Evolutionary conservation across 768 basidiomycete genomes (phyloP), one percentile per base, ranked within the genome.

Genomic region (Polyporus arcularius): DNA sequence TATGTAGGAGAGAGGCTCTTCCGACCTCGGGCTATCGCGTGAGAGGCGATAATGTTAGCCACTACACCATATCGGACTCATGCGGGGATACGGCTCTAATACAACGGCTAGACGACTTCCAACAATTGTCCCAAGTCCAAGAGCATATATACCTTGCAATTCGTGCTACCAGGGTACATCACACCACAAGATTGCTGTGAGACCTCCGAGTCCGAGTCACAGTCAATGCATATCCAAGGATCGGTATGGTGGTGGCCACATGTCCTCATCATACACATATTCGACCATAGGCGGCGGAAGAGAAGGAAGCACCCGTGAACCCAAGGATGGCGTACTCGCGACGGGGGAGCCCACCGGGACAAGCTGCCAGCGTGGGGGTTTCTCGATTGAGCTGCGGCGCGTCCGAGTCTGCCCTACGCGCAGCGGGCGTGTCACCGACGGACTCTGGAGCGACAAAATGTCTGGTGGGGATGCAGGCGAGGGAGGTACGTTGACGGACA

Each of bases 161-260:
- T 26, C 21, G 21, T 26, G 21, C 21, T 26, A 26, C 21, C 21
- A 26, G 21, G 21, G 21, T 26, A 26, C 21, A 26, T 26, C 21
- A 26, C 21, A 26, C 21, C 21, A 26, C 21, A 26, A 26, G 21
- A 26, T 26, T 26, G 21, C 21, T 26, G 21, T 26, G 21, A 26
- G 21, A 26, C 21, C 21, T 26, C 21, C 21, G 21, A 26, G 21
- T 26, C 21, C 21, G 21, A 26, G 21, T 26, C 21, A 26, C 21
- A 26, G 35, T 53, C 38, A 60, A 45, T 54, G 58, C 58, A 48
- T 38, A 38, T 60, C 58, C 53, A 53, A 35, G 18, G 54, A 18
- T 10, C 58, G 58, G 18, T 60, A 60, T n/a, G 58, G 52, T 21
- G 58, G 58, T 21, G 58, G 58, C 52, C 47, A 30, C 55, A 46